Evolutionary conservation across 495 filamentous ascomycete species (phyloP), one percentile per base, ranked within the genome.

Genomic region (Xylaria grammica): DNA sequence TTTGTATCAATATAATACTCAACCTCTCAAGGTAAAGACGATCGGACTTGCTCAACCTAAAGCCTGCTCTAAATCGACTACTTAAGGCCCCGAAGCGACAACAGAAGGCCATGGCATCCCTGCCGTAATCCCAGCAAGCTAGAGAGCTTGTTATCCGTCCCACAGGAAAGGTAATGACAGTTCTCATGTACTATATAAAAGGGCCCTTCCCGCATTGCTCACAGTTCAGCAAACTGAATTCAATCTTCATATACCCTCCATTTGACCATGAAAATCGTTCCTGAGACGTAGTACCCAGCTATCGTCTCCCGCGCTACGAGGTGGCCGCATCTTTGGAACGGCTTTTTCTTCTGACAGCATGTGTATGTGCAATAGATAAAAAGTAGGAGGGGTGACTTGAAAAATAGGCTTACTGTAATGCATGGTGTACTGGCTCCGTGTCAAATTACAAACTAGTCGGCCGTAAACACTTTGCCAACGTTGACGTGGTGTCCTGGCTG

Each of bases 161-260:
- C 50, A 56, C 53, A 65, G 67, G 67, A 65, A 70, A 74, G 72
- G 72, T 74, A 74, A 74, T 65, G 74, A 87, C 83, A 88, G 83
- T 85, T 84, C 84, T 79, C 80, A 90, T 89, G 87, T 90, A 91
- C 42, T 50, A 64, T 64, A 63, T 36, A 50, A 50, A 24, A 24
- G n/a, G 46, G 19, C 24, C 24, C 9, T 24, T 29, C 4, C 4
- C 9, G 5, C 20, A 3, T 4, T 29, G 20, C 26, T 15, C 46
- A 50, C 15, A 42, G 40, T 42, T 17, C 5, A 7, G 40, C 40
- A 42, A 6, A 42, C 40, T 42, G 48, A 51, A 51, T 24, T 50
- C 17, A 48, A 50, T 11, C 11, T 7, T 15, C 7, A 34, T 42
- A 30, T 17, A 15, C 13, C 40, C 17, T 11, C 13, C 17, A 17